Evolutionary conservation across 2,329 filamentous ascomycete species (phyloP), one percentile per base, ranked within the genome.

Genomic region (Emergomyces orientalis): DNA sequence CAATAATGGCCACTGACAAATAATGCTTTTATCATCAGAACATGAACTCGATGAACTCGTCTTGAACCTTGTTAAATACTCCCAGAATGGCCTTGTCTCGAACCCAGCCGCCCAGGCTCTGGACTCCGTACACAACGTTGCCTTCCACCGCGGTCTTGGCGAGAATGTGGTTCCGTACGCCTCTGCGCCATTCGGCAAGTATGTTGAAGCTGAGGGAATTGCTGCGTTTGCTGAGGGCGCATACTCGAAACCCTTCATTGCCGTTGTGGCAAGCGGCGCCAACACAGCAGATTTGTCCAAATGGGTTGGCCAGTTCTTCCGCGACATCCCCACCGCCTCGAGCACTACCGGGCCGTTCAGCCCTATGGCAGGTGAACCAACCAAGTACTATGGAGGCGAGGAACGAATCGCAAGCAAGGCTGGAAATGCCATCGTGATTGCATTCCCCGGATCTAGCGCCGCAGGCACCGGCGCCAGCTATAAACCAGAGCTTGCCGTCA

Each of bases 271-370:
- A 72, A 95, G 96, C 72, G 94, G 94, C 68, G 88, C 91, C 67
- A 86, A 87, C 69, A 82, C 90, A 69, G 80, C 82, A 63, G 86
- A 89, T 66, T 81, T 97, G 68, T 84, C 84, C 72, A 95, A 94
- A 81, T 97, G 93, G 92, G 87, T 95, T 67, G 86, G 87, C 73
- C 86, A 96, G 75, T 97, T 97, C 84, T 97, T 99, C 83, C 86
- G 86, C 75, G 82, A 83, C 64, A 81, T 89, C 59, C 83, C 87
- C 63, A 75, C 81, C 69, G 72, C 73, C 70, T 71, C 77, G 63
- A 66, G 81, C 67, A 74, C 83, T 65, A 74, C 83, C 65, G 76
- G 78, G 69, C 77, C 79, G 72, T 79, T 81, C 71, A 77, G 82
- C 68, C 71, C 79, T 49, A 78, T 88, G 67, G 83, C 85, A 74